A percentile compares a stretch with the other conserved stretches of the same genome.
These are phyloP conservation scores for Scenedesmus sp. DNA, from an alignment of 163 green algal species.

Conservation along the genomic window DNA sequence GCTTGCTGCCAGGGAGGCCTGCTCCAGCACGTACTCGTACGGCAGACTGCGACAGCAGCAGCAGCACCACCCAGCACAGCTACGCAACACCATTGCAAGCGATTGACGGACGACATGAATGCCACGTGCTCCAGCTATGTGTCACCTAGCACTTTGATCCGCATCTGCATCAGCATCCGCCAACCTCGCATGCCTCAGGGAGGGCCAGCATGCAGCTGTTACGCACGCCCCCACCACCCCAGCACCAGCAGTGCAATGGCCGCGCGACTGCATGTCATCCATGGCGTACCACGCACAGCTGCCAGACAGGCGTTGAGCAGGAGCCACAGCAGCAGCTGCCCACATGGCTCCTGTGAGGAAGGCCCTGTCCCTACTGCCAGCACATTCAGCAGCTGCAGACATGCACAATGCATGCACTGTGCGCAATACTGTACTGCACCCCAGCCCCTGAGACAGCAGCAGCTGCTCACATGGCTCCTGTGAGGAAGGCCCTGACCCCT, in stretches of 20 bases:
- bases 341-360: slow-evolving; percentile 55
- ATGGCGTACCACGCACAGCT: no score
- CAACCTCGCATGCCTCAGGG: no score
- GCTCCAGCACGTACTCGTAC: slow-evolving; percentile 36
- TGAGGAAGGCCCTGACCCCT: slow-evolving; percentile 63
- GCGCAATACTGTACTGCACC: background rate
- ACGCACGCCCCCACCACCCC: no score
- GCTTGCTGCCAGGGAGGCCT: background rate
- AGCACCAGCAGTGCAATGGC: no score
- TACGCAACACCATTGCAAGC: background rate
- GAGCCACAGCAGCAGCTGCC: no score
- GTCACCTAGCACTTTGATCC: no score
- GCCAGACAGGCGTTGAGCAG: no score
- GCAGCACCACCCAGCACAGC: background rate
- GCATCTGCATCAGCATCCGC: no score
- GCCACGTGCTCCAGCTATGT: no score
- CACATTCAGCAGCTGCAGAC: slow-evolving; percentile 53
- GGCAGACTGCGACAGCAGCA: slow-evolving; percentile 11
- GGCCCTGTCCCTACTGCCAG: slow-evolving; percentile 64
- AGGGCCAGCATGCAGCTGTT: no score
- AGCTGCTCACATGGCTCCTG: slow-evolving; percentile 36
- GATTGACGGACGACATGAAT: no score
- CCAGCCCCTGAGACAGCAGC: background rate
- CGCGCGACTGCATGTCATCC: no score
- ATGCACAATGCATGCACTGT: background rate